These are phyloP conservation scores for Pleurotus salmoneostramineus DNA, from an alignment of 768 basidiomycete genomes.

Conservation along the genomic window DNA sequence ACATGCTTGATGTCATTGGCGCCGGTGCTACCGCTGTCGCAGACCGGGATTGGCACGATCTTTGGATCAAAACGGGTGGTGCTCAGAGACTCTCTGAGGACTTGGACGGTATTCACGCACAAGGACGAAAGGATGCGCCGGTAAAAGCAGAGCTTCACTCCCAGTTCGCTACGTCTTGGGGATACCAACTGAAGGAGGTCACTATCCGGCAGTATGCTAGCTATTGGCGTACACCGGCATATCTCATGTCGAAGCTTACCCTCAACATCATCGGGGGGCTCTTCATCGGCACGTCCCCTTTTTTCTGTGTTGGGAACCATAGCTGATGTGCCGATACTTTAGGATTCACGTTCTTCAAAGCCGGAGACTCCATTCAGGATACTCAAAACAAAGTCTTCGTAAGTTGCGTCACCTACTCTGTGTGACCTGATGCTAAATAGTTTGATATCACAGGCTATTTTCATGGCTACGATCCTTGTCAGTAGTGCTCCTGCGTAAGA, in stretches of 20 bases:
- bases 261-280: constrained; percentile 52
- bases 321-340: not conserved
- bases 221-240: constrained; percentile 57
- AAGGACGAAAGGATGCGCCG: constrained; percentile 39
- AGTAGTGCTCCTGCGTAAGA: not conserved
- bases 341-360: constrained; percentile 58
- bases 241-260: constrained; percentile 54
- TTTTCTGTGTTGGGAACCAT: not conserved
- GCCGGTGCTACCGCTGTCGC: constrained; percentile 64
- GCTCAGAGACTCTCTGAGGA: constrained; percentile 27
- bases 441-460: constrained; percentile 36
- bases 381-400: constrained; percentile 68
- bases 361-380: constrained; percentile 50
- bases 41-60: constrained; percentile 47
- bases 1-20: constrained; percentile 70
- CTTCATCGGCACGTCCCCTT: constrained; percentile 32
- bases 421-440: constrained; percentile 3
- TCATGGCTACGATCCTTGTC: constrained; percentile 46
- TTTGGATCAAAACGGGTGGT: constrained; percentile 57
- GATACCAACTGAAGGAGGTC: constrained; percentile 40
- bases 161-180: constrained; percentile 53
- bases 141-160: constrained; percentile 32
- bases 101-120: constrained; percentile 42
- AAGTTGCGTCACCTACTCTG: constrained; percentile 19
- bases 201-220: constrained; percentile 38